Conservation (phyloP, 2,329 filamentous ascomycete species). For the Torrubiellomyces zombiae region DNA sequence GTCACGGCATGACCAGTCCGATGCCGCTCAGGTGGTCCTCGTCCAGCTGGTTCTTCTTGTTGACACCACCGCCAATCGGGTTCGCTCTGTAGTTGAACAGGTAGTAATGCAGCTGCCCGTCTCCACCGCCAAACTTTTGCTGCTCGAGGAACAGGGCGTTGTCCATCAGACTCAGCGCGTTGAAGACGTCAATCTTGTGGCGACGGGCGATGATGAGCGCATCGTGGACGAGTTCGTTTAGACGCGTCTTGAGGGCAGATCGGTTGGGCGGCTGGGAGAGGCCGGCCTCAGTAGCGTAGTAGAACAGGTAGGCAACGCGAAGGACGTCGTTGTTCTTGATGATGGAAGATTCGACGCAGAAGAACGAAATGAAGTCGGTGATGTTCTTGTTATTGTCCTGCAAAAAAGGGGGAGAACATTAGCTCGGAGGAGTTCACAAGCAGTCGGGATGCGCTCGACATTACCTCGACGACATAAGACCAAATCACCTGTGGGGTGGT, state of each 20-base stretch:
- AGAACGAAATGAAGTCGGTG: slow-evolving; percentile 96
- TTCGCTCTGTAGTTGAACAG: slow-evolving; percentile 91
- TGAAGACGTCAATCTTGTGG: slow-evolving; percentile 84
- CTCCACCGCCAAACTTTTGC: slow-evolving; percentile 86
- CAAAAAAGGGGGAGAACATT: not conserved
- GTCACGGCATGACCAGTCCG: slow-evolving; percentile 62
- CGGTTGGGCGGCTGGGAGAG: slow-evolving; percentile 40
- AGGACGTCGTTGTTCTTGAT: slow-evolving; percentile 68
- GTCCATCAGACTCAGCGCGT: slow-evolving; percentile 83
- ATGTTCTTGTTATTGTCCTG: slow-evolving; percentile 55
- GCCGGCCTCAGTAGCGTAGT: slow-evolving; percentile 77
- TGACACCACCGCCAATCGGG: slow-evolving; percentile 70
- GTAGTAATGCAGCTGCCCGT: slow-evolving; percentile 93
- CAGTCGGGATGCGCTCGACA: slow-evolving; percentile 2
- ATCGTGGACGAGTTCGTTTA: slow-evolving; percentile 70
- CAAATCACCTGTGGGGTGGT: slow-evolving; percentile 75
- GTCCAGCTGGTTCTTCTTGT: slow-evolving; percentile 63
- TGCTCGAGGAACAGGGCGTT: slow-evolving; percentile 86
- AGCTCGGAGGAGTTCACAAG: not conserved
- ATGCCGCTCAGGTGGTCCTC: slow-evolving; percentile 68
- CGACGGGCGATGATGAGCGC: slow-evolving; percentile 77
- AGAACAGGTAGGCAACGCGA: slow-evolving; percentile 88
- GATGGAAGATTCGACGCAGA: slow-evolving; percentile 82
- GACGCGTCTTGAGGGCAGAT: slow-evolving; percentile 52
- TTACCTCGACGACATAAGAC: slow-evolving; percentile 77